Percentiles rank a stretch among this genome's conserved stretches.
Conservation (phyloP, 495 filamentous ascomycete genomes). For the Gamarada debralockiae region DNA sequence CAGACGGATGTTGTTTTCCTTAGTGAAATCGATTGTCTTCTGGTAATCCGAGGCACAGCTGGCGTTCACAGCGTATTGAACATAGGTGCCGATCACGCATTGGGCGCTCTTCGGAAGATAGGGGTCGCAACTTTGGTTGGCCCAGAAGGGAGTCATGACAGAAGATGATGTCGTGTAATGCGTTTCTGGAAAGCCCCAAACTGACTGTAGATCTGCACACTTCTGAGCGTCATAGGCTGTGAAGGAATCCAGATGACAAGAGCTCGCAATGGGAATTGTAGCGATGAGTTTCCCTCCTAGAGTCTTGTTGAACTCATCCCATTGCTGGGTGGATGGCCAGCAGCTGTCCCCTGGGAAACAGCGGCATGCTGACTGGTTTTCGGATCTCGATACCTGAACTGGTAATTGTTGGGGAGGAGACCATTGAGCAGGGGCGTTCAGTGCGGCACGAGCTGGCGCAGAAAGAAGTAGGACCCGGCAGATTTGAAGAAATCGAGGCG, state of each 20-base stretch:
- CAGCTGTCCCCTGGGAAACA: slow-evolving; percentile 24
- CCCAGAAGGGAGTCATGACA: slow-evolving; percentile 37
- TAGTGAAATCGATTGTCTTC: slow-evolving; percentile 39
- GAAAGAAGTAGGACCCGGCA: no score
- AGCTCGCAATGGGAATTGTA: slow-evolving; percentile 45
- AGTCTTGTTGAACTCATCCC: slow-evolving; percentile 39
- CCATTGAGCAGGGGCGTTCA: no score
- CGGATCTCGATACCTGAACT: no score
- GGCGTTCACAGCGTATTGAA: slow-evolving; percentile 51
- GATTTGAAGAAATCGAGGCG: no score
- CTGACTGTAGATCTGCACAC: neutral
- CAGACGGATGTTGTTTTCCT: slow-evolving; percentile 33
- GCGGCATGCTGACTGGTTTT: no score
- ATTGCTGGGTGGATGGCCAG: slow-evolving; percentile 36
- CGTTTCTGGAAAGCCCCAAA: neutral
- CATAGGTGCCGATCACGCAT: slow-evolving; percentile 56
- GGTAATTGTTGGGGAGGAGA: no score
- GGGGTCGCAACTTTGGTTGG: slow-evolving; percentile 51
- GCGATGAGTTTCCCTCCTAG: slow-evolving; percentile 46
- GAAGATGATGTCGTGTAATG: slow-evolving; percentile 27
- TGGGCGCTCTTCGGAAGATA: slow-evolving; percentile 41
- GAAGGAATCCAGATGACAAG: slow-evolving; percentile 41
- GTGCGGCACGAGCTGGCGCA: no score
- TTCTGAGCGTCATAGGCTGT: neutral
- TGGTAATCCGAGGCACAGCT: slow-evolving; percentile 34